Base-by-base conservation (phyloP, 495 filamentous ascomycete genomes). In the Hypoxylon subgilvum region DNA sequence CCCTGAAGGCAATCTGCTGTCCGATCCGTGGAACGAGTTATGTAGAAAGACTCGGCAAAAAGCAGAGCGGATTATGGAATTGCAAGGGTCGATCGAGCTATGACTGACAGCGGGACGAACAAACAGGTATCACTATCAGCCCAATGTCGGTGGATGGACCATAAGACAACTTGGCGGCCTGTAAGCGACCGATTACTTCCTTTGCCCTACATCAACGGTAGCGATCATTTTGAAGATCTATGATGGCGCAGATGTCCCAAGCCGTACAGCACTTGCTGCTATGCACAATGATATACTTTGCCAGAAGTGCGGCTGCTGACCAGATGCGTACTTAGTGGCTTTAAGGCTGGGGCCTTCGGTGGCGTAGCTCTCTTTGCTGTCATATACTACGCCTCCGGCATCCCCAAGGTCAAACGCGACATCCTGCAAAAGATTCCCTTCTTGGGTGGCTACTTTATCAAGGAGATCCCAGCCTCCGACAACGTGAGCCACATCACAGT, bases 351-450 rank as follows among this genome's bases (percentile, higher is more conserved):
- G 41, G 69, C 69, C 9, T 84, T 85, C 67, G 82, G 81, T 47
- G 78, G 73, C 34, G 77, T 80, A 28, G 82, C 77, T 40, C 76
- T 82, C 50, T 75, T 85, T 64, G 74, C 76, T 63, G 77, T 82
- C 49, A 74, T 87, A 59, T 85, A 73, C 76, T 83, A 77, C 69
- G 79, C 83, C 66, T 82, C 82, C 18, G 83, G 82, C 48, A 79
- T 87, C 21, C 84, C 84, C 34, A 63, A 67, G 25, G 74, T 87
- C 52, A 66, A 78, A 64, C 51, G 64, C 14, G 84, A 87, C 57
- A 79, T 87, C 67, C 72, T 82, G n/a, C 66, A 84, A 76, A 82
- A 81, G 65, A 42, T 86, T 9, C 84, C 84, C 25, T 53, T 81
- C 48, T 40, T 86, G 31, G 77, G 75, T 23, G 45, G 64, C 27